Evolutionary conservation across 2,329 filamentous ascomycete species (phyloP).

Genomic region (Cercospora berteroae): DNA sequence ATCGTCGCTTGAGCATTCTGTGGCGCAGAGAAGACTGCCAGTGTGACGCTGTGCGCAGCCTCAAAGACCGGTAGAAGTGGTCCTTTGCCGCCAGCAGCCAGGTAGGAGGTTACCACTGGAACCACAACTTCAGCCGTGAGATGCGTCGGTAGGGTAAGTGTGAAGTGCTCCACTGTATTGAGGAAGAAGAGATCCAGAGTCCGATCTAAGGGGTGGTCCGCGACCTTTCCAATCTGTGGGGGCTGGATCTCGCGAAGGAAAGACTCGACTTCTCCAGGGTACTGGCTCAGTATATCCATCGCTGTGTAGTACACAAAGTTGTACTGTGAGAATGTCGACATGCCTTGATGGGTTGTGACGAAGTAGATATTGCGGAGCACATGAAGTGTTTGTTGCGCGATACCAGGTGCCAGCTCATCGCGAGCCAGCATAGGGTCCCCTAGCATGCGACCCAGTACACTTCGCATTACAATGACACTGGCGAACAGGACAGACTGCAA

Average conservation of each 20-base stretch:
- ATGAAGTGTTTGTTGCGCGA: slow-evolving; percentile 70
- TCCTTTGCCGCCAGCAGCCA: slow-evolving; percentile 59
- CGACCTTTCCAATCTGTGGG: slow-evolving; percentile 53
- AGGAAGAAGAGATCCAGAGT: slow-evolving; percentile 85
- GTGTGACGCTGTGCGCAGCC: slow-evolving; percentile 76
- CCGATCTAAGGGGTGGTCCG: slow-evolving; percentile 64
- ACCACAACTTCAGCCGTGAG: slow-evolving; percentile 72
- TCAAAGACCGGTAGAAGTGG: slow-evolving; percentile 74
- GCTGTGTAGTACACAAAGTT: slow-evolving; percentile 79
- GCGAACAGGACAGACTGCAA: slow-evolving; percentile 75
- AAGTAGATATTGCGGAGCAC: slow-evolving; percentile 78
- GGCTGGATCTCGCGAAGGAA: slow-evolving; percentile 66
- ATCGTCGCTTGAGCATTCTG: slow-evolving; percentile 70
- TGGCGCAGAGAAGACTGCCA: slow-evolving; percentile 77
- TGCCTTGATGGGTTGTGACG: slow-evolving; percentile 71
- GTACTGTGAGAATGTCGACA: slow-evolving; percentile 76
- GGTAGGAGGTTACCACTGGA: slow-evolving; percentile 70
- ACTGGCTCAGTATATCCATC: slow-evolving; percentile 76
- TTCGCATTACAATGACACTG: slow-evolving; percentile 70
- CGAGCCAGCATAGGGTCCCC: slow-evolving; percentile 56
- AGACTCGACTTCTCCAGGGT: slow-evolving; percentile 61
- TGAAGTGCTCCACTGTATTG: slow-evolving; percentile 80
- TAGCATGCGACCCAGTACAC: slow-evolving; percentile 65
- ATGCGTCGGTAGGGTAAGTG: slow-evolving; percentile 63
- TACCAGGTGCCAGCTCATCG: slow-evolving; percentile 58